Conservation (phyloP, 805 yeast genomes). For the Saturnispora zaruensis region DNA sequence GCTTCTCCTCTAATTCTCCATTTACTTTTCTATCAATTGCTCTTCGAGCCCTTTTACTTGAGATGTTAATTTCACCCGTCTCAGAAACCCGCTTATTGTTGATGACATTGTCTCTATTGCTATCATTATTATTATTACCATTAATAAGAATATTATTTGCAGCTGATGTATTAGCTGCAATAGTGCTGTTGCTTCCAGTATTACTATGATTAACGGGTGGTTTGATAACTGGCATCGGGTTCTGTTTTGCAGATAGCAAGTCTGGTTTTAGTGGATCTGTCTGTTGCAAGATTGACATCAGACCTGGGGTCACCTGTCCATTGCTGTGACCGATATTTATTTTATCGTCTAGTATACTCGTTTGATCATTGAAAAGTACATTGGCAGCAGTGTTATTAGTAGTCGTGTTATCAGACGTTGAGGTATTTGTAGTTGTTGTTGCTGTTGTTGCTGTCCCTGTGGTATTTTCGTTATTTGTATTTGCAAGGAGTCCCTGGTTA, state of each 20-base stretch:
- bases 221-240: not conserved
- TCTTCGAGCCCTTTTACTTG: not conserved
- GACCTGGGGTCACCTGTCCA: constrained; percentile 8
- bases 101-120: not conserved
- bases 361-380: not conserved
- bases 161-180: not conserved
- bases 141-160: not conserved
- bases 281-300: constrained; percentile 7
- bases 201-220: not conserved
- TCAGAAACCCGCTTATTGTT: not conserved
- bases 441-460: not conserved
- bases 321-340: not conserved
- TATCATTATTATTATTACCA: not conserved
- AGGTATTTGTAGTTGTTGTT: not conserved
- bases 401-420: not conserved
- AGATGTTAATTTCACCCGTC: not conserved
- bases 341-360: not conserved
- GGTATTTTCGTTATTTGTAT: not conserved
- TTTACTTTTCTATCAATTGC: not conserved
- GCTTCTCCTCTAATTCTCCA: not conserved
- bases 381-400: not conserved
- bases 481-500: not conserved
- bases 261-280: not conserved
- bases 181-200: not conserved
- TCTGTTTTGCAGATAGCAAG: not conserved